Evolutionary conservation across 2,329 filamentous ascomycete genomes (phyloP).

Genomic region (Hypoxylon sp.): DNA sequence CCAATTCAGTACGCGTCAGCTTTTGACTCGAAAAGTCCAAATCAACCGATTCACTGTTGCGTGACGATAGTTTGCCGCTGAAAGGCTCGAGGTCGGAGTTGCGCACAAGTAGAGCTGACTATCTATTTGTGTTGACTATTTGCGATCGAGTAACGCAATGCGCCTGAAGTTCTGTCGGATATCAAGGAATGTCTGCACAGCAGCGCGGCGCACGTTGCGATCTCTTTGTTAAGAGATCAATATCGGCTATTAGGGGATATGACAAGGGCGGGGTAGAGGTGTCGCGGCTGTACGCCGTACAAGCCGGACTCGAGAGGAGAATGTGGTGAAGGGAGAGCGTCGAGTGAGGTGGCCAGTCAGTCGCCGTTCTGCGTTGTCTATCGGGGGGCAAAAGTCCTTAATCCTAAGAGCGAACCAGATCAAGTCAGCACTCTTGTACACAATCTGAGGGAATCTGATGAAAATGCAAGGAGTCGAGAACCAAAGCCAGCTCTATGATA

Average conservation of each 20-base stretch:
- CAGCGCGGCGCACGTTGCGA: constrained; percentile 23
- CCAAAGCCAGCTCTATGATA: constrained; percentile 15
- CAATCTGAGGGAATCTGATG: constrained; percentile 7
- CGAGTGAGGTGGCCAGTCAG: constrained; percentile 15
- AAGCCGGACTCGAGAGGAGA: constrained; percentile 21
- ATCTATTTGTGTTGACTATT: constrained; percentile 8
- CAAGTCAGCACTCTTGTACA: constrained; percentile 32
- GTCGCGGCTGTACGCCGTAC: constrained; percentile 21
- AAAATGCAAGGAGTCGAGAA: constrained; percentile 5
- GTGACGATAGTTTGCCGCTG: not conserved
- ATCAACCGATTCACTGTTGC: constrained; percentile 1
- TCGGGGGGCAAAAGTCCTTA: constrained; percentile 7
- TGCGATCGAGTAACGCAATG: constrained; percentile 13
- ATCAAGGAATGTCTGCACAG: constrained; percentile 27
- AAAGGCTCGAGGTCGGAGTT: constrained; percentile 12
- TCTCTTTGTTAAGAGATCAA: constrained; percentile 11
- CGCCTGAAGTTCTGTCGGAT: constrained; percentile 21
- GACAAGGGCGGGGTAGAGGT: constrained; percentile 25
- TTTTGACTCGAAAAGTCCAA: constrained; percentile 11
- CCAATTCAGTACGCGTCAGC: constrained; percentile 30
- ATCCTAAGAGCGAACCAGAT: constrained; percentile 25
- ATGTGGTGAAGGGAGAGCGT: constrained; percentile 8
- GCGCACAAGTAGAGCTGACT: constrained; percentile 11
- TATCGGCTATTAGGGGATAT: constrained; percentile 8
- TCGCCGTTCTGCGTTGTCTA: constrained; percentile 20